Evolutionary conservation across 257 asterid genomes (phyloP), one percentile per base, ranked within the genome.

Genomic region (Nicotiana knightiana): DNA sequence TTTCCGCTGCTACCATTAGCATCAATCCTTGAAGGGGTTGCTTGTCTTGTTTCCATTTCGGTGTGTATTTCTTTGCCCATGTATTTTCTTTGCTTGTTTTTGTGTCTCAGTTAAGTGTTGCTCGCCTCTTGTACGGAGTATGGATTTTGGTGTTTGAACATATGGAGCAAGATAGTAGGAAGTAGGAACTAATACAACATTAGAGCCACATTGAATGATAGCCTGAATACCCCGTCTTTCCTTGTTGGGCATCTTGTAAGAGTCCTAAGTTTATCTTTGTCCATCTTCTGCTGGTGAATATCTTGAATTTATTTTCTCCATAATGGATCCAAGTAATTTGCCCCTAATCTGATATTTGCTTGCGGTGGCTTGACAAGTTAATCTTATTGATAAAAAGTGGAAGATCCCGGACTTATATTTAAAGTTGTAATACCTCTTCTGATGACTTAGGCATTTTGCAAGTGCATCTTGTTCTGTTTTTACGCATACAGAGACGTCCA

Each of bases 281-380:
- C 62, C 79, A 73, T 48, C 43, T 26, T 26, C 63, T 48, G 26
- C 79, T 48, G 24, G 79, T 48, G 15, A 73, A 51, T 48, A 73
- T 73, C 79, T 73, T 26, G 79, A 73, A 51, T 73, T 28, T 51
- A 73, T 73, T 55, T 48, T 71, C 43, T 73, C 53, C 79, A 48
- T 15, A 48, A 26, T 3, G 15, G 7, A 21, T 46, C 35, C 39
- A 24, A 21, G 59, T 12, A 71, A 12, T 24, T 71, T 71, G 21
- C 51, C 62, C 62, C 43, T 15, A 7, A 48, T 73, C 79, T 73
- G 43, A 24, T 48, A 46, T 48, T 51, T 51, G 39, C 53, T 48
- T 48, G 3, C 2, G 46, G 61, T 51, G 39, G 26, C 26, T 73
- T 51, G 79, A 51, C 39, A 73, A 73, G 63, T 73, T 48, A 73